Evolutionary conservation across 139 green algal species (phyloP), one percentile per base, ranked within the genome.

Genomic region (Zygnema cylindricum): DNA sequence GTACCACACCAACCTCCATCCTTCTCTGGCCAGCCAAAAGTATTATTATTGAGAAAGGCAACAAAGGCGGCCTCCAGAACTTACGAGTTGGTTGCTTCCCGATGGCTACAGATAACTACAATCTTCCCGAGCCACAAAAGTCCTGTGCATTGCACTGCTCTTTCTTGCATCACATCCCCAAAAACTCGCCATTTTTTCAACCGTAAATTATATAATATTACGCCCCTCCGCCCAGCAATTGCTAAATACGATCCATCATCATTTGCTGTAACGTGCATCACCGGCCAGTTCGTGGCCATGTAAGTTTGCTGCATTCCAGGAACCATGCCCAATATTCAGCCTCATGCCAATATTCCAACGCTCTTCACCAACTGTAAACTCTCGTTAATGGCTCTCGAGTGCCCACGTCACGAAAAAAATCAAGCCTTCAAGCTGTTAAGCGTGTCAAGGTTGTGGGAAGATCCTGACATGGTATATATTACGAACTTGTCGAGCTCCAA

Each of bases 161-260:
- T 79, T 90, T 98, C 96, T 92, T 98, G 96, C 38, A 88, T 94
- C 42, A 97, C 92, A 89, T 98, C 95, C 0, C 96, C 95, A 89
- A 98, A 98, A 69, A 98, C 85, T 3, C 95, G 94, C 96, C 94
- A 98, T 82, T 90, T 92, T 42, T 93, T 89, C 30, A 78, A 90
- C 36, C 91, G 88, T 1, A 94, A 79, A 91, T 93, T 95, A 88
- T 95, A 97, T 55, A 98, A 87, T 0, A 94, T 95, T 25, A 98
- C 69, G 0, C 96, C 96, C 16, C 86, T 81, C 1, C 55, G 90
- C 2, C 96, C 96, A 41, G 96, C 96, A 69, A 97, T 94, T 0
- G 96, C 96, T 2, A 98, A 90, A 88, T 98, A 95, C 25, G 73
- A 88, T 1, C 95, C 93, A 69, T 95, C 90, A 7, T 92, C 90